phyloP scores from a whole-genome alignment of 2,329 filamentous ascomycete species.

The Hirsutella minnesotensis region DNA sequence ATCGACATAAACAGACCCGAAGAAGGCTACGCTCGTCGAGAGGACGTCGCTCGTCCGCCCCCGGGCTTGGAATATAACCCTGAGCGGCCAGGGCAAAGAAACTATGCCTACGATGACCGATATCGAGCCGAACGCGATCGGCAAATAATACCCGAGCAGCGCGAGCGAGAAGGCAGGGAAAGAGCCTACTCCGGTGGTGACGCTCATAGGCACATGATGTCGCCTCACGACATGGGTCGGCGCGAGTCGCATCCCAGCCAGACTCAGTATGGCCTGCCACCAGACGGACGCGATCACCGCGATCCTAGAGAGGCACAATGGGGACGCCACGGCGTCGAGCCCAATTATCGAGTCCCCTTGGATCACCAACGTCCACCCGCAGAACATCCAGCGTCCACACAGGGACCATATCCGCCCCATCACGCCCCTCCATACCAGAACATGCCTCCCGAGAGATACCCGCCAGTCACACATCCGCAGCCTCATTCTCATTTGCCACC shows the following conservation, averaged over 20 bases:
- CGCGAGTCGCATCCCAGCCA: slow-evolving; percentile 32
- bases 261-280: slow-evolving; percentile 30
- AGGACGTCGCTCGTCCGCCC: slow-evolving; percentile 29
- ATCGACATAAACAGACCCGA: slow-evolving; percentile 31
- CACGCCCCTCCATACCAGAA: slow-evolving; percentile 18
- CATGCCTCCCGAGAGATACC: slow-evolving; percentile 20
- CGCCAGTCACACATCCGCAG: slow-evolving; percentile 23
- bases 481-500: slow-evolving; percentile 13
- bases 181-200: slow-evolving; percentile 39
- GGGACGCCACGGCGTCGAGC: slow-evolving; percentile 18
- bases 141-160: slow-evolving; percentile 29
- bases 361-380: slow-evolving; percentile 30
- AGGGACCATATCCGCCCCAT: slow-evolving; percentile 21
- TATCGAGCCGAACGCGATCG: slow-evolving; percentile 37
- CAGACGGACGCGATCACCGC: slow-evolving; percentile 28
- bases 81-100: slow-evolving; percentile 33
- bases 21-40: slow-evolving; percentile 36
- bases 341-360: slow-evolving; percentile 22
- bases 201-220: slow-evolving; percentile 27
- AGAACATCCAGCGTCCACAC: slow-evolving; percentile 35
- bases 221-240: slow-evolving; percentile 25
- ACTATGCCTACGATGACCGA: slow-evolving; percentile 39
- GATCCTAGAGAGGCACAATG: slow-evolving; percentile 22
- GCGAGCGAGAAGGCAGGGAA: slow-evolving; percentile 30
- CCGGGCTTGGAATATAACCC: slow-evolving; percentile 38